Conservation (phyloP, 2,329 filamentous ascomycete species). For the Xylariaceae sp. region DNA sequence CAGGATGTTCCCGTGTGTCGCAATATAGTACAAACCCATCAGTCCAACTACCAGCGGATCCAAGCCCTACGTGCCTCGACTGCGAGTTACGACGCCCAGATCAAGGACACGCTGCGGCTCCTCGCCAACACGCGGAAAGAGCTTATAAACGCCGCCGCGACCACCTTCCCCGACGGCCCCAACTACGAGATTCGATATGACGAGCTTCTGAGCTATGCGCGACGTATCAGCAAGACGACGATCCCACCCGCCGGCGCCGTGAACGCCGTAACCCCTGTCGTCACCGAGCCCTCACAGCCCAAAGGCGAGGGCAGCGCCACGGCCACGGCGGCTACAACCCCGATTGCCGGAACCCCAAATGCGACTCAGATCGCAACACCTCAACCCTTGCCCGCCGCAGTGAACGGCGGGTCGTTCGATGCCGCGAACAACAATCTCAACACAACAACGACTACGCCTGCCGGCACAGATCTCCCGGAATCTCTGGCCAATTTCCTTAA, state of each 20-base stretch:
- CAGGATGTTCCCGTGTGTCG: not conserved
- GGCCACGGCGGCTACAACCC: constrained; percentile 28
- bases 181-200: constrained; percentile 61
- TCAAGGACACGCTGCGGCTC: constrained; percentile 64
- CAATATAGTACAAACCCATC: constrained; percentile 62
- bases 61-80: constrained; percentile 64
- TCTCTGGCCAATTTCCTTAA: constrained; percentile 50
- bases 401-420: constrained; percentile 5
- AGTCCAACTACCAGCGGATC: constrained; percentile 68
- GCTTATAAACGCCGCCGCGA: constrained; percentile 60
- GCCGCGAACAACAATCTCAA: constrained; percentile 20
- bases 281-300: constrained; percentile 17
- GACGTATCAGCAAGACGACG: constrained; percentile 75
- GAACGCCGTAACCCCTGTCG: constrained; percentile 37
- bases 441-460: constrained; percentile 12
- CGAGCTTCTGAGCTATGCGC: constrained; percentile 72
- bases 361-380: constrained; percentile 11
- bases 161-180: constrained; percentile 48
- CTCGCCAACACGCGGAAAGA: constrained; percentile 71
- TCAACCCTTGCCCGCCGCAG: not conserved
- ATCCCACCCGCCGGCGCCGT: constrained; percentile 59
- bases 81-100: constrained; percentile 63
- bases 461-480: constrained; percentile 44
- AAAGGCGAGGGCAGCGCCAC: constrained; percentile 26
- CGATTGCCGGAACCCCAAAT: constrained; percentile 28